Base-by-base conservation (phyloP, 1,284 basidiomycete species). In the Tylopilus sp. region DNA sequence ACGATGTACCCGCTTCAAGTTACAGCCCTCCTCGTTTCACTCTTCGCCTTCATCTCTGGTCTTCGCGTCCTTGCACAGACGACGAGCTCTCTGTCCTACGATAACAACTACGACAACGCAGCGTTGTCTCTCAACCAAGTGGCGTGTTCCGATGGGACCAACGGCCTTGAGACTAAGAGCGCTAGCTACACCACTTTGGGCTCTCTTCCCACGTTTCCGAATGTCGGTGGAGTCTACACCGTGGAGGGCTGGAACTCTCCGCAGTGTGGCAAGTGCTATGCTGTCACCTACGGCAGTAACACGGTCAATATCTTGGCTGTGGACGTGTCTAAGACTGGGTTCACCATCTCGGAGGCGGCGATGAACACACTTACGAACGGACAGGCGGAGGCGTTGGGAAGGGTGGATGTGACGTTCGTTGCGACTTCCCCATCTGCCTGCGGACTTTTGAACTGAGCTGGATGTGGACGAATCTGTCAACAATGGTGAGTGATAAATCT, bases 191-290 rank as follows among this genome's bases (percentile, higher is more conserved):
- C 73, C 19, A 81, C 75, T 0, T 70, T 82, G 4, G 74, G 74
- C 12, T 67, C 70, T 16, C 57, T 82, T 10, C 76, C 77, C 2
- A 58, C 16, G 9, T 83, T 73, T 69, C 81, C 81, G 0, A 57
- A 68, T 51, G 61, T 83, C 55, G 80, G 80, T 10, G 81, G 74
- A 1, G 78, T 69, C 5, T 69, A 67, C 32, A 74, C 77, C 26
- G 66, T 82, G 24, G 52, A 64, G 7, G 64, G 68, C 8, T 81
- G 68, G 67, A 63, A 76, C 62, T 77, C 76, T 1, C n/a, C 73
- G 0, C 57, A 68, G 32, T 83, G 81, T 39, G 82, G 81, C 6
- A 47, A 67, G 7, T 82, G 81, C 62, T 83, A 81, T 63, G 63
- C 63, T 3, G 54, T 81, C 44, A 75, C 71, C 6, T 81, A 76